Evolutionary conservation across 2,329 filamentous ascomycete species (phyloP), one percentile per base, ranked within the genome.

Genomic region (Gremmenia infestans): DNA sequence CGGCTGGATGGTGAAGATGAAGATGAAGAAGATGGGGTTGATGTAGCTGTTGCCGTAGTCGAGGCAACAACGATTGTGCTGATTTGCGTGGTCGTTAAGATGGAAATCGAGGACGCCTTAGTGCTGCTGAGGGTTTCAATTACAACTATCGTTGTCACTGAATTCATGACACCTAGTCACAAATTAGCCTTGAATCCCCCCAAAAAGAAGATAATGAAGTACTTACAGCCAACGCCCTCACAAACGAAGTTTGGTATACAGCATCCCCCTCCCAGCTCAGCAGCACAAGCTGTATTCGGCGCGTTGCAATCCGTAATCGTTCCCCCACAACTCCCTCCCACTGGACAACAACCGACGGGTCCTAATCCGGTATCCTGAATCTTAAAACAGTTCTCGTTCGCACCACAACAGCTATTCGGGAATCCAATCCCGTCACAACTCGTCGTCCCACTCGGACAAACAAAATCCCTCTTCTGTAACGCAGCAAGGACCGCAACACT

Each of bases 201-300:
- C 36, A 32, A 14, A 14, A 15, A 36, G 5, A 37, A 7, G 9
- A 37, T 23, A 3, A 46, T 32, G n/a, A 12, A 54, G 48, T 12
- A 79, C 67, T 68, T 59, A 85, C 89, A 93, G 23, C 88, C 89
- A 55, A 85, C 74, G 17, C 85, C 85, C 55, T 82, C 76, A 64
- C 89, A 93, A 1, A 81, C 76, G 65, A 83, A 91, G 4, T 87
- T 87, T 0, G 83, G 76, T 11, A 91, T 83, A 68, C 89, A 93
- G 67, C 89, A 93, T 2, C 88, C 89, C 14, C 88, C 88, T 3
- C 88, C 88, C 0, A 85, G 69, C 36, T 79, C 78, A 7, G 81
- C 76, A 0, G 84, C 76, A 67, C 89, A 93, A 49, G 81, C 81
- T 11, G 81, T 80, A 57, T 87, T 84, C 42, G 80, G 85, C 4